phyloP scores from a whole-genome alignment of 2,329 filamentous ascomycete species.

The Bipolaris sorokiniana region DNA sequence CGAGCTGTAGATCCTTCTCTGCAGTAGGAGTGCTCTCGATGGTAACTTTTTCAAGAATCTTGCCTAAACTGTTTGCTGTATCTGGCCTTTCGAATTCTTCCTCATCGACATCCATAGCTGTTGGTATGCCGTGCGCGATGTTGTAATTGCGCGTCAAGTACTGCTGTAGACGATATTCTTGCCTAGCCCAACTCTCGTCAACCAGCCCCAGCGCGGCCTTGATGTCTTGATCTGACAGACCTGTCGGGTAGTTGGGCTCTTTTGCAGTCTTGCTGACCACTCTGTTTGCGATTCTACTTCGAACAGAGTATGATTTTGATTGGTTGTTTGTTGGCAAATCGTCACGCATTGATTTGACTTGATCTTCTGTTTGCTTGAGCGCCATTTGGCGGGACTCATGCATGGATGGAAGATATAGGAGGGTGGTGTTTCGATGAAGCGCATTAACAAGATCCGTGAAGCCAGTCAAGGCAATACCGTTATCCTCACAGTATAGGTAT shows the following conservation, averaged over 20 bases:
- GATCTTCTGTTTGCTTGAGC: constrained; percentile 64
- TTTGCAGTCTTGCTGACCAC: constrained; percentile 36
- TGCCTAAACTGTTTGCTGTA: constrained; percentile 49
- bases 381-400: constrained; percentile 65
- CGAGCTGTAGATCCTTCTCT: constrained; percentile 48
- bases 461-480: constrained; percentile 72
- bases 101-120: constrained; percentile 53
- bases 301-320: constrained; percentile 42
- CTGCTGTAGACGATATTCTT: constrained; percentile 55
- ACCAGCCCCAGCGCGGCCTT: constrained; percentile 56
- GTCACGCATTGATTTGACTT: constrained; percentile 61
- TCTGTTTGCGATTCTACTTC: constrained; percentile 43
- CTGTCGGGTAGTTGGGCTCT: constrained; percentile 33
- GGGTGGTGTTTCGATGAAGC: constrained; percentile 67
- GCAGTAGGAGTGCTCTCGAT: constrained; percentile 54
- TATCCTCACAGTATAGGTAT: constrained; percentile 74
- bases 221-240: constrained; percentile 57
- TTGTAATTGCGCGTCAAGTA: constrained; percentile 57
- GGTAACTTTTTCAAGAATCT: constrained; percentile 53
- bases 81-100: constrained; percentile 55
- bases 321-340: constrained; percentile 34
- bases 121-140: constrained; percentile 52
- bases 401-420: constrained; percentile 69
- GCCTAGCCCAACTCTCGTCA: constrained; percentile 58
- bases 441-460: constrained; percentile 73